Base-by-base conservation (phyloP, 257 asterid species). In the Apocynum venetum region DNA sequence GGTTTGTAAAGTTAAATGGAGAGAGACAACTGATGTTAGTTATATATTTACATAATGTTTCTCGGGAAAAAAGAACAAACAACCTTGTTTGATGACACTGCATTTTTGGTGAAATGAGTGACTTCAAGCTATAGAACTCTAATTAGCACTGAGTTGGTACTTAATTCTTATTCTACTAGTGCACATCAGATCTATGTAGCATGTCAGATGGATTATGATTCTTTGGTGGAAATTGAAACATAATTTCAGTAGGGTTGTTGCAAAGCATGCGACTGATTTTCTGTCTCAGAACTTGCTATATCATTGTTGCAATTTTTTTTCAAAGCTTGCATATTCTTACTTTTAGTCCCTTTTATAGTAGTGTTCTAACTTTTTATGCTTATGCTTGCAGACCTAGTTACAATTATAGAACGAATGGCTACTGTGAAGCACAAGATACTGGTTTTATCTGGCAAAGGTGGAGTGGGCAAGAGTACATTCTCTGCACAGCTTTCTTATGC, bases 401-500 rank as follows among this genome's bases (percentile, higher is more conserved):
- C 95, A 4, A 94, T 94, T 77, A 78, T 19, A 40, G 97, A 92
- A 88, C 87, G 97, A 80, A 91, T 94, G 97, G 97, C 96, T 19
- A 89, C 96, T 35, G 97, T 92, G 78, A 94, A 94, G 81, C 98
- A 94, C 91, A 94, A 94, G 87, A 92, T 94, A 82, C 87, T 94
- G 71, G 94, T 94, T 48, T 76, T 92, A 19, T 94, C 98, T 13
- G 97, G 98, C 61, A 92, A 94, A 73, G 98, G 98, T 46, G 98
- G 98, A 66, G 98, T 94, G 48, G 97, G 98, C 74, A 94, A 94
- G 94, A 94, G 98, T 79, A 94, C 98, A 12, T 86, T 94, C 85
- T 89, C 97, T 0, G 96, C 97, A 47, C 98, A 92, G 80, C 95
- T 94, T 76, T 84, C 98, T 38, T 92, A 86, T 73, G 92, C 96